phyloP scores from a whole-genome alignment of 345 rosid species.

The Populus nigra region DNA sequence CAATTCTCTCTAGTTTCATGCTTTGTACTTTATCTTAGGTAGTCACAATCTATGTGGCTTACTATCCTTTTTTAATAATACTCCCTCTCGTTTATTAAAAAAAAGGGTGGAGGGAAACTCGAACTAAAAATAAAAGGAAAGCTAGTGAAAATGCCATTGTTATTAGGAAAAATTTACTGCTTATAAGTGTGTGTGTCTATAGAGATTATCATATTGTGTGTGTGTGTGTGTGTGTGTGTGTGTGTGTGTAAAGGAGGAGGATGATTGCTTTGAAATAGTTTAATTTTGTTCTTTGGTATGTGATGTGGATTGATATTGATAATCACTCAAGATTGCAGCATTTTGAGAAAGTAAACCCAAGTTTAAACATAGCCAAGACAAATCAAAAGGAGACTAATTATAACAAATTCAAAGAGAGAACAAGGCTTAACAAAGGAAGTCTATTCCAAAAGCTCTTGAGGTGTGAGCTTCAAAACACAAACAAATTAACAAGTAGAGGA shows the following conservation, averaged over 20 bases:
- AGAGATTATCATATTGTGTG: too few relatives aligned
- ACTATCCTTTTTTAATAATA: too few relatives aligned
- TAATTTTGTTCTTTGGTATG: not conserved
- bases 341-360: not conserved
- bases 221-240: too few relatives aligned
- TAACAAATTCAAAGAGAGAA: not conserved
- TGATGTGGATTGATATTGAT: not conserved
- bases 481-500: not conserved
- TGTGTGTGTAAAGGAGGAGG: fast-evolving
- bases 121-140: too few relatives aligned
- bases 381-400: not conserved
- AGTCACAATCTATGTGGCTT: too few relatives aligned
- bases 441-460: not conserved
- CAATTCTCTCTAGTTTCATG: too few relatives aligned
- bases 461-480: not conserved
- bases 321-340: not conserved
- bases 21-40: too few relatives aligned
- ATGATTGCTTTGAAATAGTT: not conserved
- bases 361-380: not conserved
- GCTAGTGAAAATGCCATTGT: too few relatives aligned
- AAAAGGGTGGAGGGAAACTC: too few relatives aligned
- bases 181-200: too few relatives aligned
- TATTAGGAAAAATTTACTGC: too few relatives aligned
- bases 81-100: too few relatives aligned
- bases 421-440: constrained; percentile 3